A percentile compares a stretch with the other conserved stretches of the same genome.
Conservation (phyloP, 1,284 basidiomycete genomes). For the Flammula alnicola region DNA sequence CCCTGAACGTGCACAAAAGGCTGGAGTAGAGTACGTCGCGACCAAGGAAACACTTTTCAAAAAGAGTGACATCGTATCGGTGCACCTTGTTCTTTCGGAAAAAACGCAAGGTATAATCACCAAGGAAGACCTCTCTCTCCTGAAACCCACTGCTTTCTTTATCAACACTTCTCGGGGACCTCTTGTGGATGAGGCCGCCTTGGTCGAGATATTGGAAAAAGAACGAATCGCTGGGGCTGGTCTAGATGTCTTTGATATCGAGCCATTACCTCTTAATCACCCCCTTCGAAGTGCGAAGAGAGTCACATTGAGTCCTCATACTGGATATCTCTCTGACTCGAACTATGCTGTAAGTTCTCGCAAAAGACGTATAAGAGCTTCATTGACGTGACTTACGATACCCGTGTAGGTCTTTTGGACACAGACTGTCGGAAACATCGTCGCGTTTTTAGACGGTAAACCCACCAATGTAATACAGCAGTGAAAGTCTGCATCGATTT, state of each 20-base stretch:
- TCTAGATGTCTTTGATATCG: conserved; percentile 63
- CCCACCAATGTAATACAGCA: conserved; percentile 33
- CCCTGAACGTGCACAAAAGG: conserved; percentile 54
- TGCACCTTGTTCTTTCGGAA: conserved; percentile 63
- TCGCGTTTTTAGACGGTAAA: conserved; percentile 46
- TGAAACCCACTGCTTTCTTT: conserved; percentile 62
- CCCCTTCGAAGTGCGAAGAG: conserved; percentile 54
- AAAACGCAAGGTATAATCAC: conserved; percentile 53
- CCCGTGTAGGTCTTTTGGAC: conserved; percentile 40
- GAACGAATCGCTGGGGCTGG: conserved; percentile 59
- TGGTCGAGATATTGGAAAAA: conserved; percentile 53
- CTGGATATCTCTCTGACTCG: conserved; percentile 58
- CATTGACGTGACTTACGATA: background rate
- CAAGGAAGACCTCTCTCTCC: conserved; percentile 47
- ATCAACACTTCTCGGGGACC: conserved; percentile 71
- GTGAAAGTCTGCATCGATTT: too few species aligned
- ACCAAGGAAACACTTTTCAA: conserved; percentile 58
- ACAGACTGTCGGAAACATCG: conserved; percentile 60
- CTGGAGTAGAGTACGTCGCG: conserved; percentile 51
- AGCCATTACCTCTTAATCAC: conserved; percentile 63
- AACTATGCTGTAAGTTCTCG: conserved; percentile 50
- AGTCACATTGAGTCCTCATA: conserved; percentile 64
- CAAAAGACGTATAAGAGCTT: too few species aligned
- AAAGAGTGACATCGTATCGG: conserved; percentile 60
- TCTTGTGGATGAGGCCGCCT: conserved; percentile 57